Base-by-base conservation (phyloP, 129 eudicot species). In the Flaveria robusta region DNA sequence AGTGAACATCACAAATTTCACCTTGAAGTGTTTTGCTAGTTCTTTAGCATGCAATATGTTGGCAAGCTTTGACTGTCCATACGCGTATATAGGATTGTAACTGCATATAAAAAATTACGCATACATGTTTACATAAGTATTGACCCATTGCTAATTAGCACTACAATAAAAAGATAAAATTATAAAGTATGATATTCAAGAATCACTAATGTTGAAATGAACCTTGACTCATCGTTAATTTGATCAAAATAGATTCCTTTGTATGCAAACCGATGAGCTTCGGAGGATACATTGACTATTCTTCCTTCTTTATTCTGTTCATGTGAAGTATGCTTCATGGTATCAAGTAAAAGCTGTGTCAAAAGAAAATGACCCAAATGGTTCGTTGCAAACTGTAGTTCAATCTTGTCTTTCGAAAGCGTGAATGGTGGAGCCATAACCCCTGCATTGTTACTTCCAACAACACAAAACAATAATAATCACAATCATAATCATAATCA, bases 341-440 rank as follows among this genome's bases (percentile, higher is more conserved):
- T 89, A 49, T 89, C 90, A 59, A 91, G 78, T 62, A 91, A 72
- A 58, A 91, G 90, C 73, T 88, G 82, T 39, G 96, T 89, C 85
- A 91, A 81, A 78, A 83, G 92, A 82, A 91, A 89, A 85, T 91
- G 97, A 66, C 96, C 97, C 79, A 91, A 64, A 82, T 91, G 97
- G 69, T 91, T 88, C 18, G 95, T 91, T 47, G 92, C 95, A 79
- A 91, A 91, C 41, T 91, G 97, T 70, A 87, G 68, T 66, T 91
- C 97, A 18, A 91, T 81, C 18, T 81, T 77, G 86, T 91, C 97
- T 83, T 87, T 62, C 12, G 97, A 86, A 70, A 88, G 89, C 66
- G n/a, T 71, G 77, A 81, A 91, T 0, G 97, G 95, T 47, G 88
- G 78, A 71, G 89, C 95, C 97, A 91, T 87, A 59, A 89, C 79